Percentiles rank a stretch among this genome's conserved stretches.
phyloP scores from a whole-genome alignment of 805 yeast species.

The Jamesozyma piceae region DNA sequence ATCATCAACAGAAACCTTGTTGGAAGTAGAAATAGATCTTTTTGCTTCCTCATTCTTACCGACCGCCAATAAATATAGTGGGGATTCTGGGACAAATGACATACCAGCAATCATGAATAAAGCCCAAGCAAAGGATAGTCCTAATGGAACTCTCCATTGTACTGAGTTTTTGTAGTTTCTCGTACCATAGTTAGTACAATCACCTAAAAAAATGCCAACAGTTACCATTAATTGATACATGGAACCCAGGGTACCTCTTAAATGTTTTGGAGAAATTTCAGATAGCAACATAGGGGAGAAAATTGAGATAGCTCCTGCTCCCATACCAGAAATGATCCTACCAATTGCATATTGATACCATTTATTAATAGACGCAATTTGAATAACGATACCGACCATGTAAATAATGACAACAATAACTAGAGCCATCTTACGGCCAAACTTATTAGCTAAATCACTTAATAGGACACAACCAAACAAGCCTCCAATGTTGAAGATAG shows the following conservation, averaged over 20 bases:
- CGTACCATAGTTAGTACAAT: constrained; percentile 1
- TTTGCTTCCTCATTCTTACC: neutral
- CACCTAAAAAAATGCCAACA: neutral
- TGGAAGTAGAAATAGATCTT: neutral
- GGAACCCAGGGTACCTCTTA: constrained; percentile 1
- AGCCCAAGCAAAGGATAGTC: constrained; percentile 1
- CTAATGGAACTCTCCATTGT: constrained; percentile 1
- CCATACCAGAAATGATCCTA: constrained; percentile 1
- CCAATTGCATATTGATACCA: constrained; percentile 1
- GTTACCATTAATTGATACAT: neutral
- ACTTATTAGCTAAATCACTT: constrained; percentile 45
- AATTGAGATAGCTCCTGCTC: neutral
- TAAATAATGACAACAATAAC: constrained; percentile 25
- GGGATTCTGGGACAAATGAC: constrained; percentile 1
- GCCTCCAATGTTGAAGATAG: constrained; percentile 58
- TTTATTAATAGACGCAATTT: constrained; percentile 18
- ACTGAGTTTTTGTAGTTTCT: neutral
- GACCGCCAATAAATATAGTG: neutral
- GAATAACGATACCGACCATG: constrained; percentile 36
- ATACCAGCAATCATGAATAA: neutral
- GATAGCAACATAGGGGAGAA: neutral
- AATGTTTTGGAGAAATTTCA: constrained; percentile 1
- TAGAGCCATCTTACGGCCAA: constrained; percentile 52
- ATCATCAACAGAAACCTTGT: neutral
- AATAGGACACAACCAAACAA: constrained; percentile 56